Evolutionary conservation across 768 basidiomycete genomes (phyloP).

Genomic region (Kwoniella dendrophila): DNA sequence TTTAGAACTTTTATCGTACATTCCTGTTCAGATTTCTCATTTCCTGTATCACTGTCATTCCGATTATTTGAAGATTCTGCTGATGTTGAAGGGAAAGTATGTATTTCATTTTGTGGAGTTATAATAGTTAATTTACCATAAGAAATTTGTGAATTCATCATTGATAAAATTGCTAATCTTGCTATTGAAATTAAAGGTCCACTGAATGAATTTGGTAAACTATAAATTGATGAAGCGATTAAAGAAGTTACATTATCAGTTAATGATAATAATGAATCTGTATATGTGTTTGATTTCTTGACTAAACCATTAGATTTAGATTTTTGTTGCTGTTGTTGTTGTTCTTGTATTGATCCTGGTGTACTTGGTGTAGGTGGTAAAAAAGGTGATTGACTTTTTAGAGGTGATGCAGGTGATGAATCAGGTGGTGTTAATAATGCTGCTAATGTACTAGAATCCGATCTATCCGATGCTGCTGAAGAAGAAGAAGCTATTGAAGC

Average conservation of each 20-base stretch:
- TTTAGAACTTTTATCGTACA: conserved; percentile 34
- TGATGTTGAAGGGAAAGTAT: conserved; percentile 33
- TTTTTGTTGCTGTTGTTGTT: not conserved
- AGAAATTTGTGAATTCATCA: conserved; percentile 40
- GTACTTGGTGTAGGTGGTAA: not conserved
- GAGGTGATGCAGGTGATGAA: conserved; percentile 21
- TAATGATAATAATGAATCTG: conserved; percentile 27
- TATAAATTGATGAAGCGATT: conserved; percentile 22
- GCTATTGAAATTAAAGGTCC: conserved; percentile 29
- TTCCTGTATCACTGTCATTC: not conserved
- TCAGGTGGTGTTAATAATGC: conserved; percentile 25
- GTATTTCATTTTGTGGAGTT: conserved; percentile 29
- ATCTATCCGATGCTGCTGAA: not conserved
- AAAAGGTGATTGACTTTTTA: conserved; percentile 6
- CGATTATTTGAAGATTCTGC: too few relatives aligned
- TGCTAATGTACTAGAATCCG: not conserved
- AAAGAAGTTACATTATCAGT: conserved; percentile 30
- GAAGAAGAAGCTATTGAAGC: not conserved
- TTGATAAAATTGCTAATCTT: conserved; percentile 35
- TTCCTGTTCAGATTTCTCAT: not conserved
- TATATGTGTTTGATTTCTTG: conserved; percentile 6
- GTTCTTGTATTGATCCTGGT: too few relatives aligned
- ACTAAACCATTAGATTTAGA: not conserved
- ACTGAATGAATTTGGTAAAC: conserved; percentile 22
- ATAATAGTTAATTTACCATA: conserved; percentile 37